Conservation (phyloP, 208 protist species). For the Trichomonas tenax region DNA sequence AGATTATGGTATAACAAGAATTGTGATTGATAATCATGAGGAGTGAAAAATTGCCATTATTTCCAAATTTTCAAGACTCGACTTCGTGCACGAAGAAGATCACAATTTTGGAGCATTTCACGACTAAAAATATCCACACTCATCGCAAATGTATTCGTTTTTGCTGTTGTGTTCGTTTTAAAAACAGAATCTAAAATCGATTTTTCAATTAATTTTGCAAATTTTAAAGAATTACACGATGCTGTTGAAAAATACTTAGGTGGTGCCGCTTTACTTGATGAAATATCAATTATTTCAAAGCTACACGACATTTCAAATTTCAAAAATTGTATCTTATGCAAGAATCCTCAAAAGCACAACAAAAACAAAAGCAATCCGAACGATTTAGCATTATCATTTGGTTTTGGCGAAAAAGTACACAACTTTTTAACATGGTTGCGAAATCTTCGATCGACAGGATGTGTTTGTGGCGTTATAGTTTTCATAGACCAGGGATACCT, state of each 20-base stretch:
- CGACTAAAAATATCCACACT: too few species aligned
- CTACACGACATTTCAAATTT: not conserved
- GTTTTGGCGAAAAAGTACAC: not conserved
- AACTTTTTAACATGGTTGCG: not conserved
- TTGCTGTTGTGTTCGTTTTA: too few species aligned
- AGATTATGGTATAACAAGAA: too few species aligned
- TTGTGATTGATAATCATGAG: too few species aligned
- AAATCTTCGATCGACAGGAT: not conserved
- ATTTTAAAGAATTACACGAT: not conserved
- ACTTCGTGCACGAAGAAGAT: too few species aligned
- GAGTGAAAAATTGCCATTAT: too few species aligned
- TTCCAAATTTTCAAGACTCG: too few species aligned
- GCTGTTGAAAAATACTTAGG: not conserved
- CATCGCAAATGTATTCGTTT: too few species aligned
- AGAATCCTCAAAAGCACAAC: not conserved
- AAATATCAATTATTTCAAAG: not conserved
- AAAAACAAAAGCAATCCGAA: not conserved
- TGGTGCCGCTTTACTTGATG: not conserved
- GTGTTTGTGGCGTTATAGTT: not conserved
- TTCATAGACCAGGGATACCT: not conserved
- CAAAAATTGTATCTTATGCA: not conserved
- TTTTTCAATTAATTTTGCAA: not conserved
- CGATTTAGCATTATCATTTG: not conserved
- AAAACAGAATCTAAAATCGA: too few species aligned
- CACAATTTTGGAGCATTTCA: too few species aligned